Evolutionary conservation across 1,139 yeast species (phyloP).

Genomic region (Candida pseudoviswanathii): DNA sequence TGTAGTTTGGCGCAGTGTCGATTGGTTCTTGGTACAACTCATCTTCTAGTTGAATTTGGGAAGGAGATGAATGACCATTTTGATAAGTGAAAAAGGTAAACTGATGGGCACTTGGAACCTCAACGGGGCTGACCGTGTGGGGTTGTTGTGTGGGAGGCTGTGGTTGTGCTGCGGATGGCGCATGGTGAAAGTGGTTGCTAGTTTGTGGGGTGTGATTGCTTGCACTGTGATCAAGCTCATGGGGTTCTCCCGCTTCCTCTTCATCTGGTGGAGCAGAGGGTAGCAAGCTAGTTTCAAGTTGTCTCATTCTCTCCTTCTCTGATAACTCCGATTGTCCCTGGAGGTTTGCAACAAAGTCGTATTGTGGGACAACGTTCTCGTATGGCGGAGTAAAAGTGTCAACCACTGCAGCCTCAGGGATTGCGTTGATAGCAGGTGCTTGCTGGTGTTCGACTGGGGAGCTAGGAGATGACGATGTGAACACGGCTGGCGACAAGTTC

Average conservation of each 20-base stretch:
- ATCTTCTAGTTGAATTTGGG: slow-evolving; percentile 10
- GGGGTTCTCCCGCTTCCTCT: slow-evolving; percentile 23
- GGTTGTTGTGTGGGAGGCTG: slow-evolving; percentile 4
- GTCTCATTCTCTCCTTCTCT: slow-evolving; percentile 58
- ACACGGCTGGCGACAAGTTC: slow-evolving; percentile 18
- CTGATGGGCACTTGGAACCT: slow-evolving; percentile 5
- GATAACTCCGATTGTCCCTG: slow-evolving; percentile 25
- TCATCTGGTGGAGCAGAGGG: slow-evolving; percentile 61
- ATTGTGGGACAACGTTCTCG: slow-evolving; percentile 26
- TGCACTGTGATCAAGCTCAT: background rate
- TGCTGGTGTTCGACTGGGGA: slow-evolving; percentile 7
- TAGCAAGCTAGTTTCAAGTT: slow-evolving; percentile 56
- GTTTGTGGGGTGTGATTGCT: background rate
- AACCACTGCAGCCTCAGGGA: slow-evolving; percentile 20
- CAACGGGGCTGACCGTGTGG: background rate
- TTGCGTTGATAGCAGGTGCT: slow-evolving; percentile 14
- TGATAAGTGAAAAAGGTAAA: slow-evolving; percentile 12
- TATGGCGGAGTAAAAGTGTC: slow-evolving; percentile 24
- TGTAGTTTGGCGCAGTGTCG: slow-evolving; percentile 45
- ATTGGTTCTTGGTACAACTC: slow-evolving; percentile 17
- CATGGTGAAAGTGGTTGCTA: too few species aligned
- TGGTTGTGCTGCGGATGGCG: slow-evolving; percentile 1
- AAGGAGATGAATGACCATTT: background rate
- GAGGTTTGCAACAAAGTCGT: slow-evolving; percentile 16
- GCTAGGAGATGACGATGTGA: slow-evolving; percentile 8